Conservation (phyloP, 2,329 filamentous ascomycete genomes). For the Diaporthe aspalathi region DNA sequence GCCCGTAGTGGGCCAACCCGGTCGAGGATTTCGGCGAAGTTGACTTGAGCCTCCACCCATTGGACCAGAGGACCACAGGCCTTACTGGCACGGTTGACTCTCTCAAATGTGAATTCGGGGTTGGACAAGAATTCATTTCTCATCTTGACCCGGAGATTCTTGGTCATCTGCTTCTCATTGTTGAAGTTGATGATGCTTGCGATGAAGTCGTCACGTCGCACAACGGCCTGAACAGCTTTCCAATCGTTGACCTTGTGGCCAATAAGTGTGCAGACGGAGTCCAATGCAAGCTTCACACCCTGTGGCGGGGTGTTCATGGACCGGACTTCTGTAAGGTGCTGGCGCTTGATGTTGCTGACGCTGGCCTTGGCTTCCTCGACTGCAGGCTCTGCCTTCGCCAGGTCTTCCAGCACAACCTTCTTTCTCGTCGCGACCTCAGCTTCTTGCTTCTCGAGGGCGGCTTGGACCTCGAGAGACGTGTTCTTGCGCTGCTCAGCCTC, state of each 20-base stretch:
- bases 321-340: slow-evolving; percentile 96
- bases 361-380: slow-evolving; percentile 93
- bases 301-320: slow-evolving; percentile 94
- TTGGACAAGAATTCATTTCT: slow-evolving; percentile 90
- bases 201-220: slow-evolving; percentile 96
- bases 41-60: slow-evolving; percentile 97
- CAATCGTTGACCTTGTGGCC: slow-evolving; percentile 91
- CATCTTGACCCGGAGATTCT: slow-evolving; percentile 85
- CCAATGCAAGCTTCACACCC: slow-evolving; percentile 90
- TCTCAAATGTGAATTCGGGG: slow-evolving; percentile 95
- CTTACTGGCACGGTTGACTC: slow-evolving; percentile 95
- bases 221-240: slow-evolving; percentile 89
- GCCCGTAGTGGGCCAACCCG: slow-evolving; percentile 91
- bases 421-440: slow-evolving; percentile 84
- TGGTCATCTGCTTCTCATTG: slow-evolving; percentile 95
- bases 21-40: slow-evolving; percentile 97
- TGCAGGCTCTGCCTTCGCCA: slow-evolving; percentile 92
- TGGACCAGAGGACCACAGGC: slow-evolving; percentile 96
- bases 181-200: slow-evolving; percentile 97
- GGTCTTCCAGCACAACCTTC: slow-evolving; percentile 86
- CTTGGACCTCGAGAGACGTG: slow-evolving; percentile 89
- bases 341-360: slow-evolving; percentile 97
- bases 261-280: slow-evolving; percentile 95
- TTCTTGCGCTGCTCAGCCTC: slow-evolving; percentile 93
- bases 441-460: slow-evolving; percentile 88